These are phyloP conservation scores for Hygrophila difformis DNA, from an alignment of 257 asterid genomes.

Conservation along the genomic window DNA sequence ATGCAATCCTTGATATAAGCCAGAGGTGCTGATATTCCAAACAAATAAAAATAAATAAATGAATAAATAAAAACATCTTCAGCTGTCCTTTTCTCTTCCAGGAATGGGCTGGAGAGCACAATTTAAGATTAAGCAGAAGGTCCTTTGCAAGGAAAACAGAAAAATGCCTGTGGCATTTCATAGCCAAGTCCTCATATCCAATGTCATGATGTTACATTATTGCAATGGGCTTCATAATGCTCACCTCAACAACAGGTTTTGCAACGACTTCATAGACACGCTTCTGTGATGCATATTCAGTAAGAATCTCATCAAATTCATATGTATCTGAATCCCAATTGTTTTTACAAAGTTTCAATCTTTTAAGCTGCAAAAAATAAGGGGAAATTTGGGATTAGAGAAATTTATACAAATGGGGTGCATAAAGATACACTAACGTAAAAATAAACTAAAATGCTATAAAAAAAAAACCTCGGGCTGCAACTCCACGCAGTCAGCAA, in stretches of 20 bases:
- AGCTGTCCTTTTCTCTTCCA: no score
- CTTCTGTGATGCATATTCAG: slow-evolving; percentile 93
- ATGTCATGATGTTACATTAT: neutral
- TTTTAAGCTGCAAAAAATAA: slow-evolving; percentile 64
- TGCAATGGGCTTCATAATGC: slow-evolving; percentile 17
- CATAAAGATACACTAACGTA: neutral
- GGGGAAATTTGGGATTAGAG: neutral
- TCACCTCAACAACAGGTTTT: slow-evolving; percentile 98
- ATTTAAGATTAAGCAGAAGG: slow-evolving; percentile 1
- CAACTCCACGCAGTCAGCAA: slow-evolving; percentile 97
- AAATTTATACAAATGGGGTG: slow-evolving; percentile 7
- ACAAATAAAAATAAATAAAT: no score
- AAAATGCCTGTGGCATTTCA: neutral
- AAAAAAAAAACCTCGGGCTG: slow-evolving; percentile 78
- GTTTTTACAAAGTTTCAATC: slow-evolving; percentile 92
- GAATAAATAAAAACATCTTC: no score
- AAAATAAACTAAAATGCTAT: slow-evolving; percentile 15
- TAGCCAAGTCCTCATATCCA: slow-evolving; percentile 4
- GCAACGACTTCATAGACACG: slow-evolving; percentile 99
- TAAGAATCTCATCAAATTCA: slow-evolving; percentile 92
- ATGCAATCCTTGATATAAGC: slow-evolving; percentile 9
- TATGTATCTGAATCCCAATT: slow-evolving; percentile 98
- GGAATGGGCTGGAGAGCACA: slow-evolving; percentile 2
- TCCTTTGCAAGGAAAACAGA: neutral
- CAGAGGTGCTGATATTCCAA: slow-evolving; percentile 7